Base-by-base conservation (phyloP, 768 basidiomycete species). In the Calocybe cyanea region DNA sequence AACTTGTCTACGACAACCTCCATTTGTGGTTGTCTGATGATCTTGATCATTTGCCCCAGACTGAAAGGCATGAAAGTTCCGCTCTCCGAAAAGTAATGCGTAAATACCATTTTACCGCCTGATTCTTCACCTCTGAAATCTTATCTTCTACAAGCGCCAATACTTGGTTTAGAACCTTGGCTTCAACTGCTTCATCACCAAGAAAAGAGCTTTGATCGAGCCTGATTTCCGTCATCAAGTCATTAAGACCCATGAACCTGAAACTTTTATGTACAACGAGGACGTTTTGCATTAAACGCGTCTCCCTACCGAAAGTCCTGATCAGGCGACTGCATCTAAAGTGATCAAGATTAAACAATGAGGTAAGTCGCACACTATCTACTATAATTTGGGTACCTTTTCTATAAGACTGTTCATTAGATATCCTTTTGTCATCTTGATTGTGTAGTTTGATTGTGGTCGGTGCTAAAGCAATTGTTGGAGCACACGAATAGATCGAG, bases 51-150 rank as follows among this genome's bases (percentile, higher is more conserved):
- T 58, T 89, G 85, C 10, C 92, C 93, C 31, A 98, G 69, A 58
- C 94, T 97, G 46, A 7, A 50, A 7, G 24, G 45, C 36, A 15
- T 46, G 54, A 41, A 49, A 54, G n/a, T 53, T 7, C 17, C 21
- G n/a, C 19, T n/a, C n/a, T 36, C 2, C 28, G 18, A 18, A 30
- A 35, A 23, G 18, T 7, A 28, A 31, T 28, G 2, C 37, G 17
- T 1, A 19, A 17, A 43, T 55, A 89, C 95, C 92, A 94, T 71
- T 94, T 92, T 9, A 96, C 95, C 2, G 92, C 92, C 63, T 91
- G 87, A 59, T 96, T 96, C 74, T 98, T 98, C 53, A 98, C 96
- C 71, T 99, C 96, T 7, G 92, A 92, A 55, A 94, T 97, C 66
- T 85, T 87, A 69, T 99, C 96, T 60, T 90, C 87, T 4, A 97